These are phyloP conservation scores for Iberis amara DNA, from an alignment of 441 rosid genomes.

Conservation along the genomic window DNA sequence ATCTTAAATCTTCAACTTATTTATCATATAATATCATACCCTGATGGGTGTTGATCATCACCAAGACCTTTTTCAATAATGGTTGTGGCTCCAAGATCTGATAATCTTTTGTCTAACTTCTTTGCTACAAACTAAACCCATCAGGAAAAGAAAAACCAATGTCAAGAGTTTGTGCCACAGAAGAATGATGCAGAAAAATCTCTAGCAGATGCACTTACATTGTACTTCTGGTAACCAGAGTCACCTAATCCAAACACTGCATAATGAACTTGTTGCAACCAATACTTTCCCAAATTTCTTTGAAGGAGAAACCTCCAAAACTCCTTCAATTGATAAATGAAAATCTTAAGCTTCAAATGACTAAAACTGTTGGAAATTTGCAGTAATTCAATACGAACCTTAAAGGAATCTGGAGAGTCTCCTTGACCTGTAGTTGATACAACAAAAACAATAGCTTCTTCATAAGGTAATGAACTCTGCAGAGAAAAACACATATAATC, in stretches of 20 bases:
- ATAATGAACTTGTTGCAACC: slow-evolving; percentile 64
- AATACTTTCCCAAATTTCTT: slow-evolving; percentile 49
- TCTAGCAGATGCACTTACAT: slow-evolving; percentile 41
- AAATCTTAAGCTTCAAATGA: neutral
- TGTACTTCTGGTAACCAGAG: slow-evolving; percentile 90
- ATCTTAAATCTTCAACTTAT: neutral
- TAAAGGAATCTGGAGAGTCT: slow-evolving; percentile 78
- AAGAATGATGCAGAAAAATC: neutral
- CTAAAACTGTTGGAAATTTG: too few species aligned
- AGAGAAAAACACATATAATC: slow-evolving; percentile 6
- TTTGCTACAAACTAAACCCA: slow-evolving; percentile 88
- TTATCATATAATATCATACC: slow-evolving; percentile 41
- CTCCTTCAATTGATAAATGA: slow-evolving; percentile 35
- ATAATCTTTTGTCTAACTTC: slow-evolving; percentile 85
- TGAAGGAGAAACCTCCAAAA: slow-evolving; percentile 89
- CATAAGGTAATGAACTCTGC: slow-evolving; percentile 60
- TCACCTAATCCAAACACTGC: slow-evolving; percentile 92
- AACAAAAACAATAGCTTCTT: slow-evolving; percentile 62
- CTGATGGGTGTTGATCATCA: slow-evolving; percentile 96
- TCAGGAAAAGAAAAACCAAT: neutral
- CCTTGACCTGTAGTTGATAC: slow-evolving; percentile 97
- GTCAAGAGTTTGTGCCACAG: too few species aligned
- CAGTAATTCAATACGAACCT: slow-evolving; percentile 36
- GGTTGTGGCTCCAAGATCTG: slow-evolving; percentile 68
- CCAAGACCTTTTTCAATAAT: slow-evolving; percentile 82